phyloP scores from a whole-genome alignment of 306 rosid genomes.

The Vicia villosa region DNA sequence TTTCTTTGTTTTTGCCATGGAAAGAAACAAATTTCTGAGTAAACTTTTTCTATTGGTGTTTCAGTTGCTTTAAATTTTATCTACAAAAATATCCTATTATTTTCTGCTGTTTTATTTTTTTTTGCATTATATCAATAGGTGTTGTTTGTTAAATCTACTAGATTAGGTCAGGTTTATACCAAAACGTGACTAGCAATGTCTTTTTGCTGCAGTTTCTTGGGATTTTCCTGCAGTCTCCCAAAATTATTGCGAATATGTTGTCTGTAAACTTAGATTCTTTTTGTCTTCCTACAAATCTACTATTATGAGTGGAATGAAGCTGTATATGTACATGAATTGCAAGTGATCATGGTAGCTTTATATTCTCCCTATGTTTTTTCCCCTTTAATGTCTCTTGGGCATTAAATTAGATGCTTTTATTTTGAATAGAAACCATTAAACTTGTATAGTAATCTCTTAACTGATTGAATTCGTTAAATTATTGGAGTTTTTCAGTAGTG shows the following conservation, averaged over 20 bases:
- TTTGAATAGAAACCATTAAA: no score
- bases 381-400: no score
- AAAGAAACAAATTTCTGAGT: background rate
- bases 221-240: background rate
- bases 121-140: background rate
- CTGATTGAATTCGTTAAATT: no score
- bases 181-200: background rate
- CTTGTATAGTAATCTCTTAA: no score
- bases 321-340: background rate
- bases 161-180: conserved; percentile 2
- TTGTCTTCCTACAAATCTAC: background rate
- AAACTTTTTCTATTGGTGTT: background rate
- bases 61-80: background rate
- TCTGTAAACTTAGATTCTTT: background rate
- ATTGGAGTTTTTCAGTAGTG: no score
- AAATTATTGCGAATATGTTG: background rate
- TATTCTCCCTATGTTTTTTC: no score
- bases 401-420: no score
- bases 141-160: conserved; percentile 5
- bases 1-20: background rate
- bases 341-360: background rate
- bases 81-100: background rate
- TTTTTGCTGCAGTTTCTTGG: conserved; percentile 11
- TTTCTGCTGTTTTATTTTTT: background rate
- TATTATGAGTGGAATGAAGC: conserved; percentile 7